phyloP scores from a whole-genome alignment of 768 basidiomycete genomes.

The Lactarius pseudohatsudake region DNA sequence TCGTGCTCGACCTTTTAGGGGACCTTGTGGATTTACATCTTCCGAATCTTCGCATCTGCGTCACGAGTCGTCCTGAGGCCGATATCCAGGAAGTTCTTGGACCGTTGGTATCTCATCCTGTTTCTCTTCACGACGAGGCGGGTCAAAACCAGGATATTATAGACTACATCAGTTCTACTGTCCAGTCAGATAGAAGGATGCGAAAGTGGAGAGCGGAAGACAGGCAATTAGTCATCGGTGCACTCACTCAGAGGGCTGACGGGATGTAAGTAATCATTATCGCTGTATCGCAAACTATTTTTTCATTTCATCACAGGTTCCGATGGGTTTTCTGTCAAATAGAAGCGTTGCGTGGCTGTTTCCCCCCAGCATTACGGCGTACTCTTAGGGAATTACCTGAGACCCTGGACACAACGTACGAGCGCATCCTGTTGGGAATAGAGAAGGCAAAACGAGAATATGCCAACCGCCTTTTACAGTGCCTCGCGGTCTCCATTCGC shows the following conservation, averaged over 20 bases:
- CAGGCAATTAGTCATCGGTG: not conserved
- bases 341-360: not conserved
- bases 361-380: not conserved
- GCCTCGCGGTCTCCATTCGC: not conserved
- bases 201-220: conserved; percentile 9
- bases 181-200: conserved; percentile 4
- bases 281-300: too few species aligned
- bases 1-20: conserved; percentile 1
- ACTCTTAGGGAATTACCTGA: not conserved
- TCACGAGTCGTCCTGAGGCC: conserved; percentile 10
- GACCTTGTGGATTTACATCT: not conserved
- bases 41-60: conserved; percentile 9
- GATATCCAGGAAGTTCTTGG: conserved; percentile 1
- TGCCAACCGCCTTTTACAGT: not conserved
- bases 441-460: not conserved
- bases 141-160: conserved; percentile 12
- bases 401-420: not conserved
- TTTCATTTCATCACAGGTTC: not conserved
- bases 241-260: conserved; percentile 4
- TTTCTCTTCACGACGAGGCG: conserved; percentile 13
- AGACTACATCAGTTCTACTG: not conserved
- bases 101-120: not conserved
- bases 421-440: not conserved
- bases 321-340: not conserved
- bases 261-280: not conserved